Percentiles rank a stretch among this genome's conserved stretches.
Conservation (phyloP, 208 protist species). For the Crithidia expoeki region DNA sequence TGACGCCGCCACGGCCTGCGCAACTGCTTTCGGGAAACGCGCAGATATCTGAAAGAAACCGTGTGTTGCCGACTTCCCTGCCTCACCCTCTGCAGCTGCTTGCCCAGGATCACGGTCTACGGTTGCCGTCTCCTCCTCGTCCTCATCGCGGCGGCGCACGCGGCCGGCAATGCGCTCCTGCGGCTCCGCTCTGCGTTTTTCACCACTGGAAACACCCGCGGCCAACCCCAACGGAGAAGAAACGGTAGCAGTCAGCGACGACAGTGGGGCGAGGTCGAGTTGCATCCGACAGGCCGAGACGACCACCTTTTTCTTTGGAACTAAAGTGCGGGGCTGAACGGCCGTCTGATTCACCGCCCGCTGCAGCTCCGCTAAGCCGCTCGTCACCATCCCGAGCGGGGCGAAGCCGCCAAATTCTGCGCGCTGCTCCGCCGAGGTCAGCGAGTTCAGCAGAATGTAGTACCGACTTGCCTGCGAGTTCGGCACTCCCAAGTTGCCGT, state of each 20-base stretch:
- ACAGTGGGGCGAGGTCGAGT: slow-evolving; percentile 36
- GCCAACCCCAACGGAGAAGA: not conserved
- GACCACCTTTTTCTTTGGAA: slow-evolving; percentile 52
- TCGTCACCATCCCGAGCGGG: slow-evolving; percentile 63
- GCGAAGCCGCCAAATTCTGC: slow-evolving; percentile 49
- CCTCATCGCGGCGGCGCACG: slow-evolving; percentile 63
- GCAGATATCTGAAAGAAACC: slow-evolving; percentile 59
- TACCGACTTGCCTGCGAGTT: slow-evolving; percentile 81
- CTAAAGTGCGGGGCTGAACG: slow-evolving; percentile 72
- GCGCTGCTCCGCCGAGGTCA: slow-evolving; percentile 28
- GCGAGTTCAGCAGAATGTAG: slow-evolving; percentile 63
- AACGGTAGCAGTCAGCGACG: not conserved
- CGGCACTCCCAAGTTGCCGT: slow-evolving; percentile 66
- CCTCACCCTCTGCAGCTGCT: not conserved
- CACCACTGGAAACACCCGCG: not conserved
- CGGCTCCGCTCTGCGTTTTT: slow-evolving; percentile 3
- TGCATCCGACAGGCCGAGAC: slow-evolving; percentile 47
- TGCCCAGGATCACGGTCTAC: not conserved
- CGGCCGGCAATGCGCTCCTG: slow-evolving; percentile 51
- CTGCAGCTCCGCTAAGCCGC: slow-evolving; percentile 55
- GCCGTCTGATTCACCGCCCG: slow-evolving; percentile 30
- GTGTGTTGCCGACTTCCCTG: not conserved
- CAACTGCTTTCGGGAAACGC: slow-evolving; percentile 34
- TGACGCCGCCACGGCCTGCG: slow-evolving; percentile 20
- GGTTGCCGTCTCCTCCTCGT: slow-evolving; percentile 36